Conservation (phyloP, 2,329 filamentous ascomycete species). For the Acrocalymma vagum region DNA sequence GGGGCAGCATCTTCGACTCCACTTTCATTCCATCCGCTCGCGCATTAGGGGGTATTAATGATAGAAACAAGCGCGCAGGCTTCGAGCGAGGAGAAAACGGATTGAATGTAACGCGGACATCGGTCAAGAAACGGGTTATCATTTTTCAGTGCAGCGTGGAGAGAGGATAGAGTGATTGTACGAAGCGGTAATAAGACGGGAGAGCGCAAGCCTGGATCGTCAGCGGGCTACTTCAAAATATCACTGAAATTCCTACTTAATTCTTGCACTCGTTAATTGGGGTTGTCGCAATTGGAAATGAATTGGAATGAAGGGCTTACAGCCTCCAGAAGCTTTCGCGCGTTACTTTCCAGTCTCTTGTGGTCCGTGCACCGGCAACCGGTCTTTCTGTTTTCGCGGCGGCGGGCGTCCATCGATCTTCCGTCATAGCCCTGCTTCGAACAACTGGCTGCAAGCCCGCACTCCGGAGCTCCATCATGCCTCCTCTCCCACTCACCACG, state of each 20-base stretch:
- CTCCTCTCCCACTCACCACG: slow-evolving; percentile 43
- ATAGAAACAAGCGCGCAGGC: slow-evolving; percentile 87
- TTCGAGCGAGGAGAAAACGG: slow-evolving; percentile 84
- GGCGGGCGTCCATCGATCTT: slow-evolving; percentile 24
- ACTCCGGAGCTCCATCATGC: slow-evolving; percentile 35
- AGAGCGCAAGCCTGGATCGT: too few relatives aligned
- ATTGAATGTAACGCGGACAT: slow-evolving; percentile 88
- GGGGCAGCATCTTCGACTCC: slow-evolving; percentile 77
- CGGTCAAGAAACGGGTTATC: slow-evolving; percentile 87
- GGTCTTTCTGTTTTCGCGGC: slow-evolving; percentile 17
- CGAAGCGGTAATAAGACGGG: too few relatives aligned
- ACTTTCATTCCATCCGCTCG: slow-evolving; percentile 78
- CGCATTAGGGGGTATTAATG: slow-evolving; percentile 81
- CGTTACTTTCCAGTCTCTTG: slow-evolving; percentile 5
- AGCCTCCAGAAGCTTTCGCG: too few relatives aligned
- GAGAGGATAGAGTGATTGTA: too few relatives aligned
- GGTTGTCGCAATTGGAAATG: too few relatives aligned
- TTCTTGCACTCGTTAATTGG: too few relatives aligned
- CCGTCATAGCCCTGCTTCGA: slow-evolving; percentile 40
- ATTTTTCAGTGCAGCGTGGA: slow-evolving; percentile 57
- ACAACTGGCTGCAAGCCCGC: slow-evolving; percentile 36
- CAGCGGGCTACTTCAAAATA: too few relatives aligned
- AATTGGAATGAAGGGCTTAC: too few relatives aligned
- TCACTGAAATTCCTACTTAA: too few relatives aligned
- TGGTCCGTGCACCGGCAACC: slow-evolving; percentile 30